Evolutionary conservation across 192 early-diverging fungal genomes (phyloP).

Genomic region (Coemansia nantahalensis): DNA sequence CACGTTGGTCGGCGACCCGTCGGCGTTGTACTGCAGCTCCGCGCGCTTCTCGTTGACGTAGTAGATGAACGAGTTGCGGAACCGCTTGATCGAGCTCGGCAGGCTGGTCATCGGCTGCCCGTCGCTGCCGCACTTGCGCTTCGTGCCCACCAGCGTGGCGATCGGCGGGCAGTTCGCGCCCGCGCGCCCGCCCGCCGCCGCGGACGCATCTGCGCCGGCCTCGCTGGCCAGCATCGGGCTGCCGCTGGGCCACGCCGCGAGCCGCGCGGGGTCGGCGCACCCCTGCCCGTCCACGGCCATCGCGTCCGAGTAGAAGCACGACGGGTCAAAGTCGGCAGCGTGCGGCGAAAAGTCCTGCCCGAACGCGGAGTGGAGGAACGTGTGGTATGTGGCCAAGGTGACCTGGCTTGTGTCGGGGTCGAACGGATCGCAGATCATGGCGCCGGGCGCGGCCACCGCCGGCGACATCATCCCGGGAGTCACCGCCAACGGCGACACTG

Average conservation of each 20-base stretch:
- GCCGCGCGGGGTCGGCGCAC: conserved; percentile 13
- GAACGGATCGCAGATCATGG: conserved; percentile 2
- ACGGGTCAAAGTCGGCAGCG: conserved; percentile 35
- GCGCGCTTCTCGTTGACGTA: conserved; percentile 41
- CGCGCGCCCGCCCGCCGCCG: conserved; percentile 1
- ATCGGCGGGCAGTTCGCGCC: conserved; percentile 26
- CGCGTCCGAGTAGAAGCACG: conserved; percentile 28
- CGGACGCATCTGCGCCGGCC: not conserved
- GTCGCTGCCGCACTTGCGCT: conserved; percentile 46
- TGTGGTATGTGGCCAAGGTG: conserved; percentile 20
- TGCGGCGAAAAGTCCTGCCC: conserved; percentile 32
- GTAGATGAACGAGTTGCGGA: conserved; percentile 54
- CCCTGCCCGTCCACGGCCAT: conserved; percentile 10
- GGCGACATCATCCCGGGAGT: conserved; percentile 3
- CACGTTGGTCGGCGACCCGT: conserved; percentile 22
- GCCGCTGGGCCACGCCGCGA: not conserved
- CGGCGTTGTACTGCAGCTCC: conserved; percentile 12
- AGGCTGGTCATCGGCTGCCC: conserved; percentile 41
- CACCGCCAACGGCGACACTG: no score
- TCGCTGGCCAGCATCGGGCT: conserved; percentile 1
- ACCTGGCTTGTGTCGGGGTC: conserved; percentile 7
- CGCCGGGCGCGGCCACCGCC: not conserved
- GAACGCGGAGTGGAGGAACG: conserved; percentile 15
- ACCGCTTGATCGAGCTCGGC: conserved; percentile 43
- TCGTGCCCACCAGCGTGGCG: conserved; percentile 36